Base-by-base conservation (phyloP, 768 basidiomycete genomes). In the Leccinum boreale region DNA sequence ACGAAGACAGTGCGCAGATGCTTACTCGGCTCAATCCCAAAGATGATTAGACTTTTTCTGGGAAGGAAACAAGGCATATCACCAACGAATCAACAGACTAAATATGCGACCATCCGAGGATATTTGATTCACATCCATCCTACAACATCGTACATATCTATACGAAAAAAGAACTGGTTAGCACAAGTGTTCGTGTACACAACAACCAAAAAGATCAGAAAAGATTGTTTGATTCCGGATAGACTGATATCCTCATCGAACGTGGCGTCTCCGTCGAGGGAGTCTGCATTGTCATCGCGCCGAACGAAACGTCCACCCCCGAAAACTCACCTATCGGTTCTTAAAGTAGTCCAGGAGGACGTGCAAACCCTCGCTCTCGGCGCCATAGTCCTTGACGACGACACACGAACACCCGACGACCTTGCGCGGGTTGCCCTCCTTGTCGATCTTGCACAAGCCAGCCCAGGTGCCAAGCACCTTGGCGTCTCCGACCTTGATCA, bases 391-490 rank as follows among this genome's bases (percentile, higher is more conserved):
- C 84, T 93, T 98, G 67, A 99, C 95, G 62, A 98, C 96, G 68
- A 98, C 96, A 68, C 91, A 93, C 69, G 84, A 88, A 81, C 92
- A 93, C 55, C 89, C 88, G 53, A 94, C 92, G 70, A 98, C 80
- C 83, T 98, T 98, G 74, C 96, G 84, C 50, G 96, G 90, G 79
- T 97, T 98, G 65, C 96, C 96, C 80, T 98, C 96, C 70, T 93
- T 87, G 80, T 99, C 96, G 75, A 98, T 95, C 84, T 99, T 99
- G 89, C 96, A 98, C 61, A 99, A 85, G 71, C 96, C 95, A 67
- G 93, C 94, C 96, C 96, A 98, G 66, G 90, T 92, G 35, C 96
- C 96, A 70, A 99, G 90, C 64, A 96, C 86, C 80, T 99, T 99
- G 71, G 93, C 90, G 76, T 98, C 96, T 68, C 92, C 92, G 65